Base-by-base conservation (phyloP, 2,329 filamentous ascomycete genomes). In the Periconia macrospinosa region DNA sequence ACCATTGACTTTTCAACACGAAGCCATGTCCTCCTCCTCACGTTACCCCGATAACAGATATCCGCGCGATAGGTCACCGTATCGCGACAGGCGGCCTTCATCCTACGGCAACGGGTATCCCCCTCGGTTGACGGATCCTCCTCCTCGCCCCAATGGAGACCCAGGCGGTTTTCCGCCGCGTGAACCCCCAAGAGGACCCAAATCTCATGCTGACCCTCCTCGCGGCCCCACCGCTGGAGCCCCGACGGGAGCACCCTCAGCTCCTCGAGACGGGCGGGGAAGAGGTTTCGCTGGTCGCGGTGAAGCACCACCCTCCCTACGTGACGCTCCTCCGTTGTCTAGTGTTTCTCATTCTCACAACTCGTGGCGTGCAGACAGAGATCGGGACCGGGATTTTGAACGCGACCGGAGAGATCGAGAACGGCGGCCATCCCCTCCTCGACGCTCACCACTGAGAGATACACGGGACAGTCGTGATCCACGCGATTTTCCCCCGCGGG, bases 111-210 rank as follows among this genome's bases (percentile, higher is more conserved):
- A 83, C 55, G 72, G 78, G 30, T 86, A 84, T 65, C 79, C 80
- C 52, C 79, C 82, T 33, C 73, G 75, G 48, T 74, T 73, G 49
- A 77, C 74, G 57, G 69, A 74, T 18, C 55, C 54, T 10, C 66
- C 49, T 50, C 57, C 59, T 20, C 61, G 72, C 15, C 62, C 67
- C 15, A 67, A 62, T 41, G 49, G 61, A 20, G 71, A 73, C n/a
- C 57, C 67, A 6, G 53, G 52, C 43, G 57, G 49, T 3, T 73
- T 72, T 23, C 62, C 65, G 17, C 53, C 69, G 2, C 60, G 71
- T 55, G 90, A 95, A 58, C 87, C 90, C 1, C 92, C 92, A 2
- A 83, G 91, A 52, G 92, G 90, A 0, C 91, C 92, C 11, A 91
- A 92, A 72, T 90, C 89, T 3, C 78, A 92, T 53, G 83, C 89